Evolutionary conservation across 1,139 yeast species (phyloP), one percentile per base, ranked within the genome.

Genomic region (Eremothecium sinecaudum): DNA sequence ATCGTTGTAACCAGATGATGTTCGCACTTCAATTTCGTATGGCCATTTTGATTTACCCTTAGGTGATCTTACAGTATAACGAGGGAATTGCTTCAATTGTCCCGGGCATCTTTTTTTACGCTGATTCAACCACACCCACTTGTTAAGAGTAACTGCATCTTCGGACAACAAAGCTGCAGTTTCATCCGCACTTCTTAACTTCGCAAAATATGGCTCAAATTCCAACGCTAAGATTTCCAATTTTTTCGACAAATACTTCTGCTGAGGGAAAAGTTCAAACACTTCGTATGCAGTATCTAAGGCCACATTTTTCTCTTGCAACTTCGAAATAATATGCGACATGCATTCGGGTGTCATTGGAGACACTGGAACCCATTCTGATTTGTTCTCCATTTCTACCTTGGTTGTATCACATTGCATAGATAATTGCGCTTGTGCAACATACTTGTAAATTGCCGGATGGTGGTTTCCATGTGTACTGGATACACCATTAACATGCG

Each of bases 1-100:
- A 20, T 38, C 36, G 19, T 36, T 38, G 27, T 36, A 38, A n/a
- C 42, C 42, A 13, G 39, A 35, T 15, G 40, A 36, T 18, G 42
- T 38, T 20, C 42, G 33, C 9, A 38, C 42, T 18, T 38, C 40
- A 18, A 38, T 35, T 17, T 32, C 23, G 18, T 31, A 33, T 12
- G 26, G 34, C 11, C 18, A 15, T 17, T 11, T 21, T 7, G 15
- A 13, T 18, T 15, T n/a, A 12, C 12, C 22, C 12, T 11, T 22
- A 16, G 21, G n/a, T 23, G 34, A 33, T 23, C 13, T 13, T 21
- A 38, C 33, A 16, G 36, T 36, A 18, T 28, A 31, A 11, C 42
- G 37, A 9, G 42, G 42, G 18, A 38, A 34, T 19, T 34, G 40
- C 22, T 37, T 38, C 22, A 23, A 21, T 25, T 38, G 42, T 12